phyloP scores from a whole-genome alignment of 108 stramenopile species.

The Cyclotella choctawhatcheeana region DNA sequence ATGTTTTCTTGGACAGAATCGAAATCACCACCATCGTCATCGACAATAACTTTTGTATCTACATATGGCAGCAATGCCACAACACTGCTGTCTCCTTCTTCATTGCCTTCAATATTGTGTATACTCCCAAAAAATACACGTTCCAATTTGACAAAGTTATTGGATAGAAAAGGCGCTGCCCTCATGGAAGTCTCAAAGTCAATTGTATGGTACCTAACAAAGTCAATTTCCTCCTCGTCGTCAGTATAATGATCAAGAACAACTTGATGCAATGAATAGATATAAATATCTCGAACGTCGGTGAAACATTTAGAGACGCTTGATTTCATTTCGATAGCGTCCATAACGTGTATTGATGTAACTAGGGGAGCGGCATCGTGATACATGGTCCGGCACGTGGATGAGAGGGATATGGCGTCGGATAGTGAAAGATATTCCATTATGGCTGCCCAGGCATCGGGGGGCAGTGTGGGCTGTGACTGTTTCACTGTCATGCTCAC shows the following conservation, averaged over 20 bases:
- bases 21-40: neutral
- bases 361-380: conserved; percentile 4
- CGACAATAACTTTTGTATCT: neutral
- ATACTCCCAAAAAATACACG: neutral
- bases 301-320: neutral
- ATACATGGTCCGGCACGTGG: neutral
- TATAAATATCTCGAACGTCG: conserved; percentile 1
- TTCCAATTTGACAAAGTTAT: conserved; percentile 9
- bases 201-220: too few species aligned
- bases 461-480: neutral
- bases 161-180: neutral
- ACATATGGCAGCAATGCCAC: too few species aligned
- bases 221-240: neutral
- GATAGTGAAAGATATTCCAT: neutral
- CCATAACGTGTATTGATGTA: neutral
- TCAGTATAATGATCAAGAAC: neutral
- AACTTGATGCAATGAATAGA: neutral
- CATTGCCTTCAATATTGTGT: neutral
- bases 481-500: too few species aligned
- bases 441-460: neutral
- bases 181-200: neutral
- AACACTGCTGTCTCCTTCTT: too few species aligned
- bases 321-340: neutral
- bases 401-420: neutral
- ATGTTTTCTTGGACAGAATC: neutral